Evolutionary conservation across 768 basidiomycete species (phyloP).

Genomic region (Leccinum rimulosum): DNA sequence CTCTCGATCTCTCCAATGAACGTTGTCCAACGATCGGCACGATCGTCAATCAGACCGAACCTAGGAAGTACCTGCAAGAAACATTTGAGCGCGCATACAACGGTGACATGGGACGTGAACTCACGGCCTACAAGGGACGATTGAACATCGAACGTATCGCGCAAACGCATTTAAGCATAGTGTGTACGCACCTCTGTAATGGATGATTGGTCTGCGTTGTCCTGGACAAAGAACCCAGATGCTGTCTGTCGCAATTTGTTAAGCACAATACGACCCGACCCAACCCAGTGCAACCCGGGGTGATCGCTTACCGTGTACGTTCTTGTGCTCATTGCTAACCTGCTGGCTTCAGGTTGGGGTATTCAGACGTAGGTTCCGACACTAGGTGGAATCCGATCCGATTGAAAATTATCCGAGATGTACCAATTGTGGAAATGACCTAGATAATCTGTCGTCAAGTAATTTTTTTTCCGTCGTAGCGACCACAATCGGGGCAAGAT

Average conservation of each 20-base stretch:
- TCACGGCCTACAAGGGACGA: constrained; percentile 13
- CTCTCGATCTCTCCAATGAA: constrained; percentile 40
- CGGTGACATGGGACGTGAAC: neutral
- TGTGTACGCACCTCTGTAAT: constrained; percentile 7
- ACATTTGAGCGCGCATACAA: neutral
- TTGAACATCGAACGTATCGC: neutral
- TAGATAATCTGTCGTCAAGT: neutral
- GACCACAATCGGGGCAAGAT: neutral
- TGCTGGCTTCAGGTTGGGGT: neutral
- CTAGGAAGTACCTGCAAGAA: constrained; percentile 18
- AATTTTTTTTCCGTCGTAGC: neutral
- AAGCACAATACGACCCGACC: neutral
- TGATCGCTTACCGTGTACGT: constrained; percentile 17
- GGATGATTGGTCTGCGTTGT: neutral
- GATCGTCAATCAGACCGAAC: constrained; percentile 39
- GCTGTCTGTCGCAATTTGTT: constrained; percentile 10
- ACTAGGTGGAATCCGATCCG: neutral
- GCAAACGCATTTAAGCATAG: neutral
- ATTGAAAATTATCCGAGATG: neutral
- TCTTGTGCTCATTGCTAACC: constrained; percentile 2
- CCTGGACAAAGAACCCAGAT: constrained; percentile 24
- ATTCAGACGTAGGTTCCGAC: neutral
- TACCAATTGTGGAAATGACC: neutral
- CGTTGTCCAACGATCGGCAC: constrained; percentile 45
- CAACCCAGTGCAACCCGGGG: neutral